These are phyloP conservation scores for Wickerhamiella galacta DNA, from an alignment of 805 yeast genomes.

Conservation along the genomic window DNA sequence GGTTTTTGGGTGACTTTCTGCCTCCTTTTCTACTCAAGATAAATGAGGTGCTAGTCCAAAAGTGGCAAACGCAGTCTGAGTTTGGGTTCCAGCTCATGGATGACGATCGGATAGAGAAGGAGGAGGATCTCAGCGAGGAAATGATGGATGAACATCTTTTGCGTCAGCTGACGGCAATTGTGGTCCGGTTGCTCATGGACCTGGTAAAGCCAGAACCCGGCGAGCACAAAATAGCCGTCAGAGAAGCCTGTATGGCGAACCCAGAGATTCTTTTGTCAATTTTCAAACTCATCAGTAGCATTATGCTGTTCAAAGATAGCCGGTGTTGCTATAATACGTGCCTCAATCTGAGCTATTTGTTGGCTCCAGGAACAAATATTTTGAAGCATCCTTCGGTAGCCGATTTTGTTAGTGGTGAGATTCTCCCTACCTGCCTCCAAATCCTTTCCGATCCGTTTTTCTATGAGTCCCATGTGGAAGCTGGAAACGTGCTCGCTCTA, in stretches of 20 bases:
- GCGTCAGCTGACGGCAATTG: constrained; percentile 84
- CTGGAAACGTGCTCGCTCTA: constrained; percentile 73
- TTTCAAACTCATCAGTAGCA: constrained; percentile 53
- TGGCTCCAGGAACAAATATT: constrained; percentile 36
- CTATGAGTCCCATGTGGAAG: constrained; percentile 78
- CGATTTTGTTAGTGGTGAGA: constrained; percentile 41
- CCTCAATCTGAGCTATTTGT: constrained; percentile 54
- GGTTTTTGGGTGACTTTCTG: constrained; percentile 59
- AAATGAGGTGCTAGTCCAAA: constrained; percentile 53
- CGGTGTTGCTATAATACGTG: constrained; percentile 87
- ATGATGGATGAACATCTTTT: constrained; percentile 95
- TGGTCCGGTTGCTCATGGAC: constrained; percentile 73
- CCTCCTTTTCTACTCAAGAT: constrained; percentile 61
- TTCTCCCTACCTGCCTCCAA: constrained; percentile 51
- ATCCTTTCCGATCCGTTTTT: constrained; percentile 61
- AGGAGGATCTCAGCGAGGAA: constrained; percentile 79
- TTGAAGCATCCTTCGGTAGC: constrained; percentile 63
- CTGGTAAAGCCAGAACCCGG: constrained; percentile 30
- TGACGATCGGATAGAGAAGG: constrained; percentile 27
- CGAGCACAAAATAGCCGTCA: constrained; percentile 41
- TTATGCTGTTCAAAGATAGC: constrained; percentile 71
- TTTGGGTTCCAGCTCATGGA: constrained; percentile 29
- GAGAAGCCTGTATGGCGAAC: constrained; percentile 48
- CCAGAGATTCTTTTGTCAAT: constrained; percentile 61
- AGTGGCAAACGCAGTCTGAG: constrained; percentile 55